These are phyloP conservation scores for Taxillus chinensis DNA, from an alignment of 164 flowering plant genomes.

Conservation along the genomic window DNA sequence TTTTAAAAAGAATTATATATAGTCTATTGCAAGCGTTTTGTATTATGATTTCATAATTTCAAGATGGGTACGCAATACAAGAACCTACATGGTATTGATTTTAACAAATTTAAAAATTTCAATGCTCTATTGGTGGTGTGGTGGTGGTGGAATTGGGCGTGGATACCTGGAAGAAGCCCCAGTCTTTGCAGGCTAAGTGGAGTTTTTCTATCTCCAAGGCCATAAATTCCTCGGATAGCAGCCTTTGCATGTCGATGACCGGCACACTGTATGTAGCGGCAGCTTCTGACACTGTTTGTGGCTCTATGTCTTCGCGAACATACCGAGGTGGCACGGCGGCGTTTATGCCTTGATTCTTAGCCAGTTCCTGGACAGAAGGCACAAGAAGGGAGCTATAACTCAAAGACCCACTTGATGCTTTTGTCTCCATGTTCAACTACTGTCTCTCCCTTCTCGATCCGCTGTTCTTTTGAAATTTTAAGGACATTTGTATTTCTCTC, in stretches of 20 bases:
- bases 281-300: background rate
- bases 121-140: background rate
- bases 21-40: too few species aligned
- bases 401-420: background rate
- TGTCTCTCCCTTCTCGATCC: too few species aligned
- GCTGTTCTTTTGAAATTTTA: too few species aligned
- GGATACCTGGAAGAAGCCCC: constrained; percentile 14
- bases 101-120: too few species aligned
- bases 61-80: too few species aligned
- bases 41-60: too few species aligned
- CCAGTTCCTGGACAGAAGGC: too few species aligned
- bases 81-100: too few species aligned
- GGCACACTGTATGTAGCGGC: background rate
- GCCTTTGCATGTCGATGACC: constrained; percentile 8
- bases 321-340: constrained; percentile 11
- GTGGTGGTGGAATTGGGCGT: background rate
- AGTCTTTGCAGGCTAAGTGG: background rate
- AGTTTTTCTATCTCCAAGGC: constrained; percentile 2
- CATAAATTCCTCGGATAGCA: constrained; percentile 5
- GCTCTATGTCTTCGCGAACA: constrained; percentile 1
- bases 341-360: too few species aligned
- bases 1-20: too few species aligned
- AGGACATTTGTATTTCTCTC: too few species aligned
- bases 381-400: background rate
- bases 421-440: background rate